Evolutionary conservation across 2,329 filamentous ascomycete genomes (phyloP).

Genomic region (Remersonia thermophila): DNA sequence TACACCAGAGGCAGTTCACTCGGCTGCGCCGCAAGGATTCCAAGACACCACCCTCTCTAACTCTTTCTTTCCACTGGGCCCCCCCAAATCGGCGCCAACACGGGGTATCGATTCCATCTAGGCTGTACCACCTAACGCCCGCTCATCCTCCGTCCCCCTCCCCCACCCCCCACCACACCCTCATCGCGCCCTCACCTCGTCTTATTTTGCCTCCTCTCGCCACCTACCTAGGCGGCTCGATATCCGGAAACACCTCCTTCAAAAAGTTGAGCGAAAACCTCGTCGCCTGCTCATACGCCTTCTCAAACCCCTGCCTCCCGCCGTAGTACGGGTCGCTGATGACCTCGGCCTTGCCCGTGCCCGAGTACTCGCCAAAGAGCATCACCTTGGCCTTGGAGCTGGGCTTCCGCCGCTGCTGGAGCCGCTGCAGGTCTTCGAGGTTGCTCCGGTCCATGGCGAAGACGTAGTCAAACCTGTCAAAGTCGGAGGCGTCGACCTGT

Average conservation of each 20-base stretch:
- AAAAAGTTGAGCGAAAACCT: slow-evolving; percentile 70
- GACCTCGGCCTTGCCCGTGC: slow-evolving; percentile 53
- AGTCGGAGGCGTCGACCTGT: slow-evolving; percentile 53
- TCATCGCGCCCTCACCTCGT: too few relatives aligned
- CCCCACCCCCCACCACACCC: too few relatives aligned
- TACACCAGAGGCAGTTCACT: too few relatives aligned
- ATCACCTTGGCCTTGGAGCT: slow-evolving; percentile 53
- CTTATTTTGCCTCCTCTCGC: too few relatives aligned
- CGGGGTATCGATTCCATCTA: too few relatives aligned
- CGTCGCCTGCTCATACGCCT: slow-evolving; percentile 72
- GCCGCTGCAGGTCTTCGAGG: slow-evolving; percentile 53
- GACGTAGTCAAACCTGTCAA: slow-evolving; percentile 80
- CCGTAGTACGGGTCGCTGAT: slow-evolving; percentile 90
- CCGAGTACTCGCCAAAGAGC: slow-evolving; percentile 75
- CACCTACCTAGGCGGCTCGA: slow-evolving; percentile 14
- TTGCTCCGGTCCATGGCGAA: slow-evolving; percentile 90
- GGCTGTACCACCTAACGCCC: too few relatives aligned
- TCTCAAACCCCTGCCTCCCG: slow-evolving; percentile 66
- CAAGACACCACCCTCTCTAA: too few relatives aligned
- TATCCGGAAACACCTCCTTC: slow-evolving; percentile 39
- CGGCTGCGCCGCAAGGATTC: too few relatives aligned
- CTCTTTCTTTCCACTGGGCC: too few relatives aligned
- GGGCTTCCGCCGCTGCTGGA: slow-evolving; percentile 46
- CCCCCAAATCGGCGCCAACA: too few relatives aligned
- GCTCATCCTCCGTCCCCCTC: too few relatives aligned